These are phyloP conservation scores for Zygosaccharomyces kombuchaensis DNA, from an alignment of 805 yeast genomes.

Conservation along the genomic window DNA sequence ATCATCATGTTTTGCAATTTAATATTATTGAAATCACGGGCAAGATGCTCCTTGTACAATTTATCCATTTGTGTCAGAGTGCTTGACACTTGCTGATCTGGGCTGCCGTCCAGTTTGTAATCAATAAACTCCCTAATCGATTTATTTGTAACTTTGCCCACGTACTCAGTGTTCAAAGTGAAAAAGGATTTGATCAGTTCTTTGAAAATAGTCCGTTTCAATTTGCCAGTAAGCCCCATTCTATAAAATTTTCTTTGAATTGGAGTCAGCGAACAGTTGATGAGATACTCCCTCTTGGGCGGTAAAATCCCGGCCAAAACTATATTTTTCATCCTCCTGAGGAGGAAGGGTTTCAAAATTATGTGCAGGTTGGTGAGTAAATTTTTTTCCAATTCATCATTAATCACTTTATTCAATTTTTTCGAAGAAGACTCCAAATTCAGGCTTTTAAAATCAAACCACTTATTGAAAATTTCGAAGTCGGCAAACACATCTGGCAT, in stretches of 20 bases:
- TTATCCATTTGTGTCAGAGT: slow-evolving; percentile 25
- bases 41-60: slow-evolving; percentile 32
- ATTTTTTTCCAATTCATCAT: slow-evolving; percentile 52
- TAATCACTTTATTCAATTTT: slow-evolving; percentile 43
- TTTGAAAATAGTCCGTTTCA: slow-evolving; percentile 44
- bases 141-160: slow-evolving; percentile 31
- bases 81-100: slow-evolving; percentile 6
- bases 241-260: slow-evolving; percentile 63
- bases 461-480: slow-evolving; percentile 79
- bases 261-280: slow-evolving; percentile 64
- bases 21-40: slow-evolving; percentile 45
- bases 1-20: slow-evolving; percentile 64
- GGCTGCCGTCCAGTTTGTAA: slow-evolving; percentile 28
- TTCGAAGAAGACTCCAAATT: slow-evolving; percentile 29
- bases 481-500: slow-evolving; percentile 92
- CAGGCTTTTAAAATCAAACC: slow-evolving; percentile 82
- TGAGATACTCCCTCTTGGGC: slow-evolving; percentile 82
- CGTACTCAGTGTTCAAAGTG: slow-evolving; percentile 36
- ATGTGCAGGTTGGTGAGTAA: slow-evolving; percentile 77
- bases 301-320: slow-evolving; percentile 68
- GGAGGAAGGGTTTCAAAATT: slow-evolving; percentile 79
- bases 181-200: slow-evolving; percentile 51
- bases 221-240: slow-evolving; percentile 42
- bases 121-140: slow-evolving; percentile 43
- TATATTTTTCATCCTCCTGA: slow-evolving; percentile 74